Conservation (phyloP, 345 rosid species). For the Corchorus capsularis region DNA sequence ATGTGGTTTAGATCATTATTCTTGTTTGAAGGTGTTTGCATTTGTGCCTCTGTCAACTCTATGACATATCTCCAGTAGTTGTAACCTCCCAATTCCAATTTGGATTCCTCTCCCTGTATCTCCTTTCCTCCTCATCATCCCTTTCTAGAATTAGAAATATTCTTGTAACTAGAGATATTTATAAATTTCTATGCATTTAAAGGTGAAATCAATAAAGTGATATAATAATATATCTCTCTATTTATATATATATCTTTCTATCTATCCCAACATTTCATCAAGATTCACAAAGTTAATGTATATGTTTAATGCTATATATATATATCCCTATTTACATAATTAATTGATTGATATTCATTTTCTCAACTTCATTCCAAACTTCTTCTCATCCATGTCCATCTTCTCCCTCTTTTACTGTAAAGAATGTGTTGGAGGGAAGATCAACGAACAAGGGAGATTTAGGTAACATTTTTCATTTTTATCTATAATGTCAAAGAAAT, state of each 20-base stretch:
- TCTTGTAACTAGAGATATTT: background rate
- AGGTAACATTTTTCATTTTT: too few species aligned
- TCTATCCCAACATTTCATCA: background rate
- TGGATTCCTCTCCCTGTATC: conserved; percentile 33
- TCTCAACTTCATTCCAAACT: background rate
- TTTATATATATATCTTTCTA: background rate
- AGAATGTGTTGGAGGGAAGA: too few species aligned
- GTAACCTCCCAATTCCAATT: conserved; percentile 17
- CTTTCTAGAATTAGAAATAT: conserved; percentile 23
- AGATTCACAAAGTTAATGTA: background rate
- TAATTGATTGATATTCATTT: background rate
- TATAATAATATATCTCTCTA: background rate
- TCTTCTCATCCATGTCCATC: background rate
- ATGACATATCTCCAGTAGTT: conserved; percentile 14
- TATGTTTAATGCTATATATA: too few species aligned
- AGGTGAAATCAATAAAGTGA: background rate
- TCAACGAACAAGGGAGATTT: too few species aligned
- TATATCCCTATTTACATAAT: too few species aligned
- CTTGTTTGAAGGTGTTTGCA: conserved; percentile 63
- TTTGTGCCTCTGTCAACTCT: conserved; percentile 35
- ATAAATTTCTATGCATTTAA: background rate
- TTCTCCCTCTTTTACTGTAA: background rate
- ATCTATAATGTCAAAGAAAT: too few species aligned
- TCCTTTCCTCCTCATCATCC: background rate
- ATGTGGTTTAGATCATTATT: conserved; percentile 37